Evolutionary conservation across 139 green algal species (phyloP).

Genomic region (Haematococcus sp.): DNA sequence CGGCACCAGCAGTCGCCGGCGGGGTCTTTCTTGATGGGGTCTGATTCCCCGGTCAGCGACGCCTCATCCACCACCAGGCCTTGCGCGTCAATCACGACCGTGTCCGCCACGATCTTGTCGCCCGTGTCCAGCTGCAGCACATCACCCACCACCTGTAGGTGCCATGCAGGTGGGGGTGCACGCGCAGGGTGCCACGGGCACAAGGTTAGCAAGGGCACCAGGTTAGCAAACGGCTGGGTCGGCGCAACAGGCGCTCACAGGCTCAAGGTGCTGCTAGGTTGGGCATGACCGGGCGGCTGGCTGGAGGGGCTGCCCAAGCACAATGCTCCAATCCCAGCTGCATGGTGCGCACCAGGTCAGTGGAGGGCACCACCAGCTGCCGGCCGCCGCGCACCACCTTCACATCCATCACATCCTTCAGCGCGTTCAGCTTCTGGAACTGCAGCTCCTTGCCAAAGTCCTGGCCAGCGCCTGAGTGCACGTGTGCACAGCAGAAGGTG

Average conservation of each 20-base stretch:
- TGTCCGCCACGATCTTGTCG: conserved; percentile 58
- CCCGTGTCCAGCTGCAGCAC: conserved; percentile 86
- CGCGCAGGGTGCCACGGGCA: no score
- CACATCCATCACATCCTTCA: conserved; percentile 87
- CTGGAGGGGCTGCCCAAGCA: no score
- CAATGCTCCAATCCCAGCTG: no score
- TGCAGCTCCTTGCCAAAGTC: conserved; percentile 96
- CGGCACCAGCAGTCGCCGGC: conserved; percentile 72
- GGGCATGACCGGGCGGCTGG: no score
- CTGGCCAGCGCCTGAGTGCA: conserved; percentile 83
- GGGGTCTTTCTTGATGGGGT: conserved; percentile 83
- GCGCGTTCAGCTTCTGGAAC: conserved; percentile 90
- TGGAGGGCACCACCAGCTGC: conserved; percentile 61
- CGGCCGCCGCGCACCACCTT: conserved; percentile 75
- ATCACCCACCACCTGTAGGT: conserved; percentile 79
- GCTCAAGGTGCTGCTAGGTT: no score
- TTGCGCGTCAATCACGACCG: not conserved
- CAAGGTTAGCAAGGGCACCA: no score
- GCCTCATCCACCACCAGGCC: conserved; percentile 88
- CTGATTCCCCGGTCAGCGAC: conserved; percentile 89
- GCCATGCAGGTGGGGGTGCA: no score
- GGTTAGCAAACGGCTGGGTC: no score
- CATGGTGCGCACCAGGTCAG: conserved; percentile 85
- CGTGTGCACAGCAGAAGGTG: no score
- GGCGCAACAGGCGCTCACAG: no score